phyloP scores from a whole-genome alignment of 83 land plant species.

The Picea engelmannii region DNA sequence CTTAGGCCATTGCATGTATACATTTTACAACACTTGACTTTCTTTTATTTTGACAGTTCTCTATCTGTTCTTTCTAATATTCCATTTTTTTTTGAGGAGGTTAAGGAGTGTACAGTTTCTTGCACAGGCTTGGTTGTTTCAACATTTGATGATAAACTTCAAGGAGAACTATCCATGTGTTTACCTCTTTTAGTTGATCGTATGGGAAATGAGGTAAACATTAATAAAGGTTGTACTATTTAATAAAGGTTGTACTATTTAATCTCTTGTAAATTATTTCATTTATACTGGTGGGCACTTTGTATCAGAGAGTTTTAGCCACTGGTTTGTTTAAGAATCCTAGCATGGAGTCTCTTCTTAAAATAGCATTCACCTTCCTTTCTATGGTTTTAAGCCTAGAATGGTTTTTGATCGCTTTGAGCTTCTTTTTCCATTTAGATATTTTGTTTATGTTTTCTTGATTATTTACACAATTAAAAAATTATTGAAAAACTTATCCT shows the following conservation, averaged over 20 bases:
- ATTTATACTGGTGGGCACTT: neutral
- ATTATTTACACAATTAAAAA: too few species aligned
- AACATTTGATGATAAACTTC: conserved; percentile 90
- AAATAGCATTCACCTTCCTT: neutral
- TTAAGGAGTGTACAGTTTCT: neutral
- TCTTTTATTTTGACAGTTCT: neutral
- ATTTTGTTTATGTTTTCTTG: too few species aligned
- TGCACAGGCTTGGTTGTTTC: conserved; percentile 69
- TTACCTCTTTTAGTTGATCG: conserved; percentile 92
- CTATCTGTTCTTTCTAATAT: neutral
- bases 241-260: conserved; percentile 71
- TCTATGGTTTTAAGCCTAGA: neutral
- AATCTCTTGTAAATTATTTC: neutral
- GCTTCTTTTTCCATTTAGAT: too few species aligned
- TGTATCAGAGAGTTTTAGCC: neutral
- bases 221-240: conserved; percentile 83
- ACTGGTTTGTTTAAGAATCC: too few species aligned
- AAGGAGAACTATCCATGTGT: conserved; percentile 67
- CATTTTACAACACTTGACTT: neutral
- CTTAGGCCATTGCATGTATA: neutral
- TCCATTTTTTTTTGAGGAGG: conserved; percentile 64
- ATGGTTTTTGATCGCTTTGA: too few species aligned
- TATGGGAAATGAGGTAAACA: conserved; percentile 98
- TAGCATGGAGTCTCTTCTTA: too few species aligned
- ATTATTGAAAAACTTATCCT: too few species aligned